Conservation (phyloP, 176 grass and related monocot genomes). For the Oryza australiensis region DNA sequence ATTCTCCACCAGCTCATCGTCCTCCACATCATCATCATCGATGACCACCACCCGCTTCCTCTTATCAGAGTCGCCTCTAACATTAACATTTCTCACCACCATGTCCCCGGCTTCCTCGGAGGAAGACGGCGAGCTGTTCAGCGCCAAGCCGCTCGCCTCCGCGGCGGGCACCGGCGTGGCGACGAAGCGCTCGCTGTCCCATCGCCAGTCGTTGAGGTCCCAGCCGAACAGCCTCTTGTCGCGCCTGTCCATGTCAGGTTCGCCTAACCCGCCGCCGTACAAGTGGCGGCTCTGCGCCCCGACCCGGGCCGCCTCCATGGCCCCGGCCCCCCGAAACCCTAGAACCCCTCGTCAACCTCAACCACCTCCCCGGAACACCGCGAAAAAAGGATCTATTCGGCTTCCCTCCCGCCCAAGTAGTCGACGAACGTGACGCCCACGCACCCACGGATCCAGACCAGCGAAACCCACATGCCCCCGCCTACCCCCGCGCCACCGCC, state of each 20-base stretch:
- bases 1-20: conserved; percentile 26
- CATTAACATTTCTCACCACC: background rate
- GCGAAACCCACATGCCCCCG: conserved; percentile 79
- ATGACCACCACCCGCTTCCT: conserved; percentile 63
- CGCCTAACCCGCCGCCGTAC: conserved; percentile 52
- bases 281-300: conserved; percentile 58
- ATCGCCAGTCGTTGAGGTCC: conserved; percentile 94
- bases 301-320: conserved; percentile 62
- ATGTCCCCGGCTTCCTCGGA: conserved; percentile 47
- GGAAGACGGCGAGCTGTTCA: conserved; percentile 61
- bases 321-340: conserved; percentile 7
- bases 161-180: conserved; percentile 43
- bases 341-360: background rate
- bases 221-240: conserved; percentile 71
- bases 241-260: conserved; percentile 56
- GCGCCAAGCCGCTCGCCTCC: conserved; percentile 8
- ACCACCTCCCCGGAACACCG: background rate
- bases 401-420: conserved; percentile 61
- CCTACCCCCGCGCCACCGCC: background rate
- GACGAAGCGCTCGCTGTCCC: conserved; percentile 75
- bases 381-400: conserved; percentile 47
- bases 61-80: conserved; percentile 62
- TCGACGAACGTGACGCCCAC: conserved; percentile 80
- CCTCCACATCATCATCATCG: conserved; percentile 26
- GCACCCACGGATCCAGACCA: conserved; percentile 88